Evolutionary conservation across 1,284 basidiomycete species (phyloP).

Genomic region (Coniferiporia weirii): DNA sequence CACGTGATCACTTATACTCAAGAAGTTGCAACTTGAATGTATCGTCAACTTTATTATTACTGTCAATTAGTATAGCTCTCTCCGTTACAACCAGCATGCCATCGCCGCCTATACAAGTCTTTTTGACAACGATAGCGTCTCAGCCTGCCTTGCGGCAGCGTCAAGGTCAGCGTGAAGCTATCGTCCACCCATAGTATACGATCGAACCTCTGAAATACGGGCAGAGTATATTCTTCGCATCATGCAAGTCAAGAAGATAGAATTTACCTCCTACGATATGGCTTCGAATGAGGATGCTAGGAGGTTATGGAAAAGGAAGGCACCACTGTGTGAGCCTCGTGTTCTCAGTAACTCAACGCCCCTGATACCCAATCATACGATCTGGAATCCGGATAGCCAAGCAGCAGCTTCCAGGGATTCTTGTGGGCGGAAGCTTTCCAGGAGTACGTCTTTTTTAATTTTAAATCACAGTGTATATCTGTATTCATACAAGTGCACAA

Average conservation of each 20-base stretch:
- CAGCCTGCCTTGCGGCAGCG: slow-evolving; percentile 69
- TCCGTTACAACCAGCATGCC: slow-evolving; percentile 40
- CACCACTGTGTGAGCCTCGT: slow-evolving; percentile 45
- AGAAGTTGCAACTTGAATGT: too few species aligned
- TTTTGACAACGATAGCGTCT: slow-evolving; percentile 80
- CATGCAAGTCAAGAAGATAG: slow-evolving; percentile 76
- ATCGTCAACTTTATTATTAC: too few species aligned
- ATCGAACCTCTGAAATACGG: not conserved
- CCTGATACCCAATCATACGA: slow-evolving; percentile 2
- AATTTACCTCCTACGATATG: slow-evolving; percentile 73
- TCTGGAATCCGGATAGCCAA: slow-evolving; percentile 46
- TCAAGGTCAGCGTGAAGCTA: slow-evolving; percentile 46
- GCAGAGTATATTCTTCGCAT: slow-evolving; percentile 70
- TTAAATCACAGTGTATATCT: slow-evolving; percentile 31
- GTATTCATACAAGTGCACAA: slow-evolving; percentile 27
- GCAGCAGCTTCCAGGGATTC: slow-evolving; percentile 73
- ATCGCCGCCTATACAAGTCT: slow-evolving; percentile 72
- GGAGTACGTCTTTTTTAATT: slow-evolving; percentile 40
- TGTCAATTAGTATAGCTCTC: not conserved
- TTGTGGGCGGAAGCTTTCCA: slow-evolving; percentile 63
- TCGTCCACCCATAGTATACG: not conserved
- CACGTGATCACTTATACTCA: too few species aligned
- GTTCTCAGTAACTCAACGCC: not conserved
- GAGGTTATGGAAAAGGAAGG: slow-evolving; percentile 72
- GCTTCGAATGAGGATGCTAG: slow-evolving; percentile 79